Base-by-base conservation (phyloP, 768 basidiomycete genomes). In the Mrakia blollopis region DNA sequence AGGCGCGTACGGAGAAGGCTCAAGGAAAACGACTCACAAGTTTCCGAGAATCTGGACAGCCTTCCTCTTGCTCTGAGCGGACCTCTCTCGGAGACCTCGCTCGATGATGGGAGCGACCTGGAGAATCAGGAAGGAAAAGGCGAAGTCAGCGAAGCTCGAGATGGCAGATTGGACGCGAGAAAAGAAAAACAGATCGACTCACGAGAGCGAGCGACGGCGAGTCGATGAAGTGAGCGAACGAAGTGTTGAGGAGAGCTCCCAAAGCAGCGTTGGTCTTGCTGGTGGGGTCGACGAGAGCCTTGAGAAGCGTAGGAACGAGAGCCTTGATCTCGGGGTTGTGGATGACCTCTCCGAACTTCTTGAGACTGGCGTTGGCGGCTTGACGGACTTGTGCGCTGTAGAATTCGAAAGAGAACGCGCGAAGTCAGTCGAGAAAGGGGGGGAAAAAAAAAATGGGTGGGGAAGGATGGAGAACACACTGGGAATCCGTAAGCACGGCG, bases 41-140 rank as follows among this genome's bases (percentile, higher is more conserved):
- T 98, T 98, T n/a, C 97, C 97, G 63, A 98, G 92, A 78, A 98
- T 98, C 83, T 95, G 94, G 0, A 92, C 93, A 23, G 95, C 93
- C 83, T 94, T 96, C 83, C 91, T 92, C 86, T 98, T 98, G 18
- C 90, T 92, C 75, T 98, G 95, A 0, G 97, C 92, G 10, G 93
- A 90, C 70, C 96, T 89, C 81, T 98, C 95, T 78, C 90, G 89
- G 44, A 98, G 85, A 60, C 97, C 97, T 57, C 95, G 88, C 81
- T 98, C 95, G 62, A 99, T 85, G 80, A 99, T 96, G 0, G 97
- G 97, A 78, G 98, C 89, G 72, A 98, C 47, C 47, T 50, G 47
- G 18, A 47, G 13, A 47, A 7, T 14, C 13, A 16, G 16, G 14
- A 4, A 50, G 2, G 47, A 21, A 50, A 18, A 4, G 18, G 16